Evolutionary conservation across 2,329 filamentous ascomycete genomes (phyloP).

Genomic region (Ophiocordyceps australis): DNA sequence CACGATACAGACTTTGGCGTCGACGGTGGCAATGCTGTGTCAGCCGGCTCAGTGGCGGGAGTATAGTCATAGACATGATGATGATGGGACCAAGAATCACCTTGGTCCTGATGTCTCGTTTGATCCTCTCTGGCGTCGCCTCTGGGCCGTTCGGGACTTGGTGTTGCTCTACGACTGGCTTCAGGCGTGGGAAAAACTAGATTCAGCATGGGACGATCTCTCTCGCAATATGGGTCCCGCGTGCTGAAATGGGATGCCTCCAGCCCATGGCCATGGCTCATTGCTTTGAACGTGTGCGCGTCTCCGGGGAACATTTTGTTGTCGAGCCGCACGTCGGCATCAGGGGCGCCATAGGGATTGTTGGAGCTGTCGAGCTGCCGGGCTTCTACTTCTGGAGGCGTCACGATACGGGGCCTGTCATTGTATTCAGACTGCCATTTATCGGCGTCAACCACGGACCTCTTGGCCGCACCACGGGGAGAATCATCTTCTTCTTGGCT

Average conservation of each 20-base stretch:
- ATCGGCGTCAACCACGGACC: slow-evolving; percentile 34
- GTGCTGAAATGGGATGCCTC: slow-evolving; percentile 18
- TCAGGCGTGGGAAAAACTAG: slow-evolving; percentile 41
- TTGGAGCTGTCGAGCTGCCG: slow-evolving; percentile 16
- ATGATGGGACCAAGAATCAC: slow-evolving; percentile 4
- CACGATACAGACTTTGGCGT: slow-evolving; percentile 41
- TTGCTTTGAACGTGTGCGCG: slow-evolving; percentile 17
- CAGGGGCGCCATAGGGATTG: slow-evolving; percentile 34
- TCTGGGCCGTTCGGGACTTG: slow-evolving; percentile 8
- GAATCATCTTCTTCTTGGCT: slow-evolving; percentile 34
- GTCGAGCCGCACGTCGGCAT: slow-evolving; percentile 47
- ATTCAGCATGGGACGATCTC: slow-evolving; percentile 39
- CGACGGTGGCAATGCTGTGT: slow-evolving; percentile 21
- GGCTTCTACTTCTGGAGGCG: slow-evolving; percentile 32
- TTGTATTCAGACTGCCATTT: slow-evolving; percentile 27
- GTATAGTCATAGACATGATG: slow-evolving; percentile 13
- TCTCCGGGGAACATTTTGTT: slow-evolving; percentile 37
- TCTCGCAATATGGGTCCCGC: slow-evolving; percentile 33
- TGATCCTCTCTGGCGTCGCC: background rate
- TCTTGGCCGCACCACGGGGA: slow-evolving; percentile 29
- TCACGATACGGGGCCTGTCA: slow-evolving; percentile 27
- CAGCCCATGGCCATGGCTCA: slow-evolving; percentile 6
- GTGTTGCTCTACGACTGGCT: slow-evolving; percentile 23
- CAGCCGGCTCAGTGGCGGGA: slow-evolving; percentile 19
- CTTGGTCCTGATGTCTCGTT: too few relatives aligned